phyloP scores from a whole-genome alignment of 306 rosid species.

The Benincasa hispida region DNA sequence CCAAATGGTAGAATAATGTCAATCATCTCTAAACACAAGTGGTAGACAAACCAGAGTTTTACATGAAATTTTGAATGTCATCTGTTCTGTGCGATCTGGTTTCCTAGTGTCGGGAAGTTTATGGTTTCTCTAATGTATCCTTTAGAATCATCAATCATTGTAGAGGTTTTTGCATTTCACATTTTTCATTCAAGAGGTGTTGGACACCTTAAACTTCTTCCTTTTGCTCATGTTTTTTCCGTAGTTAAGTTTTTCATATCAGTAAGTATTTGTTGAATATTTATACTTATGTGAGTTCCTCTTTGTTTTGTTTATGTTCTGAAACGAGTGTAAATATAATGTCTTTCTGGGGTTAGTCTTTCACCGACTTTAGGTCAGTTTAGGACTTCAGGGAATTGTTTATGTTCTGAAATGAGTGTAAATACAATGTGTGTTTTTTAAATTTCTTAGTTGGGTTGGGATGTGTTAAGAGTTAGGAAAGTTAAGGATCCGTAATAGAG shows the following conservation, averaged over 20 bases:
- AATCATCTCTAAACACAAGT: background rate
- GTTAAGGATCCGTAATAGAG: too few species aligned
- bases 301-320: background rate
- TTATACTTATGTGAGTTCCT: background rate
- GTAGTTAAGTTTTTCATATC: background rate
- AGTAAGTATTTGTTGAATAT: background rate
- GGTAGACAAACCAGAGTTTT: background rate
- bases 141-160: background rate
- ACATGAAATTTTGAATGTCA: background rate
- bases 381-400: background rate
- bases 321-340: background rate
- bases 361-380: background rate
- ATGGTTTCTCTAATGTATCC: background rate
- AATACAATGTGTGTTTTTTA: too few species aligned
- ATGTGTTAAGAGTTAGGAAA: too few species aligned
- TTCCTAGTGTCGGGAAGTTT: background rate
- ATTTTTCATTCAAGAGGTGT: background rate
- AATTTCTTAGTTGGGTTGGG: too few species aligned
- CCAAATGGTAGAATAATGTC: background rate
- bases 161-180: background rate
- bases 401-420: too few species aligned
- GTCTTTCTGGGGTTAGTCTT: background rate
- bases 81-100: background rate
- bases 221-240: too few species aligned
- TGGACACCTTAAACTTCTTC: background rate